Conservation (phyloP, 106 monocot genomes). For the Posidonia australis region DNA sequence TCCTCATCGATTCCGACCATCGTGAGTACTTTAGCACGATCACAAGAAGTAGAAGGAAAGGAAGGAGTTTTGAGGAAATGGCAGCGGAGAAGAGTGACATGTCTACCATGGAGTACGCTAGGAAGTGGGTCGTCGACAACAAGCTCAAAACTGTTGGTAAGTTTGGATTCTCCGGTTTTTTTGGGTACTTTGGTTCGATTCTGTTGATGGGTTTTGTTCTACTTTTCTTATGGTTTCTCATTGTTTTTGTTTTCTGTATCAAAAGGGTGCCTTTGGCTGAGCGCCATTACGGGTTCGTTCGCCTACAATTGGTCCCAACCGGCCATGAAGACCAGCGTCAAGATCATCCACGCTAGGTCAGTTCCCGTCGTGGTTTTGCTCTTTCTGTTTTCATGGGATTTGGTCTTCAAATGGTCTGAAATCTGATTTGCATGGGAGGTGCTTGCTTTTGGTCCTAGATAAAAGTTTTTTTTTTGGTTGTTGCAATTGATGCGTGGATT, state of each 20-base stretch:
- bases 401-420: background rate
- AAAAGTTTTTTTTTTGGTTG: too few species aligned
- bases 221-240: background rate
- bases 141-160: slow-evolving; percentile 26
- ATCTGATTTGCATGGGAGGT: background rate
- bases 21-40: too few species aligned
- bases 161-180: background rate
- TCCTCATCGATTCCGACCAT: too few species aligned
- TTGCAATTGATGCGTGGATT: too few species aligned
- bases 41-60: background rate
- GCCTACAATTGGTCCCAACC: slow-evolving; percentile 32
- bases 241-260: background rate
- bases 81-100: background rate
- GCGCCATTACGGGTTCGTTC: slow-evolving; percentile 19
- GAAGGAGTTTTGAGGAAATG: background rate
- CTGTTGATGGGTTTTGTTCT: background rate
- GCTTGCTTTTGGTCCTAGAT: background rate
- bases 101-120: slow-evolving; percentile 11
- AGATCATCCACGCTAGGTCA: slow-evolving; percentile 27
- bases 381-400: background rate
- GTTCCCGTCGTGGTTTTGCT: background rate
- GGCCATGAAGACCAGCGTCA: slow-evolving; percentile 27
- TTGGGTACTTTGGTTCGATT: background rate
- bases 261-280: slow-evolving; percentile 21
- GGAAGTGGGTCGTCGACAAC: slow-evolving; percentile 24